Evolutionary conservation across 108 stramenopile genomes (phyloP), one percentile per base, ranked within the genome.

Genomic region (Fragilaria crotonensis): DNA sequence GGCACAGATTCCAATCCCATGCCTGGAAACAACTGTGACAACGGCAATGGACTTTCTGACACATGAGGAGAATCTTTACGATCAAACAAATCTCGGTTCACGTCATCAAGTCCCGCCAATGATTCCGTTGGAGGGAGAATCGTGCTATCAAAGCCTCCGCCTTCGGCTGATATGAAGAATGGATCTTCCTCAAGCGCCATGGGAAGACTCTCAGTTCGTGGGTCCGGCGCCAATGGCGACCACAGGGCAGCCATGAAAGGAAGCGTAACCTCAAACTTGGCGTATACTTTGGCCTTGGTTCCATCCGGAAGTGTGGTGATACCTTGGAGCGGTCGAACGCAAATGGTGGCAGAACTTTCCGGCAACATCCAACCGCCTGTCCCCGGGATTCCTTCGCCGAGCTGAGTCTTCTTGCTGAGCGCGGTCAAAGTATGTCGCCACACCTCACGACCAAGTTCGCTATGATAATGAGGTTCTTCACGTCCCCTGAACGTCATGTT

Each of bases 221-320:
- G 68, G 44, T 86, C 85, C 23, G 29, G 21, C 26, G 33, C 44
- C 18, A 62, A 49, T 1, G 91, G 91, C 50, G 73, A 64, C 75
- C 84, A 93, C 22, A 85, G 62, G 20, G 85, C 88, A 20, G 85
- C 72, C 48, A 81, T 71, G 29, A 87, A 50, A 7, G 94, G 92
- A 7, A 95, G 74, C 53, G 93, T 87, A 22, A 96, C 77, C 72
- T 97, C 96, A 44, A 77, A 78, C 32, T 74, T 73, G 3, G 88
- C 89, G 59, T 83, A 99, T 5, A 86, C 74, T 66, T 98, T 94
- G 1, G 56, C 79, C 41, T 48, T 45, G 28, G 73, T 70, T 19
- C 94, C 94, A 52, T 84, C 80, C 29, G 74, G 64, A 19, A 70
- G 49, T 9, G 75, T 68, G 2, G 71, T 80, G 51, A 98, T 68